Conservation (phyloP, 352 stramenopile genomes). For the Halophytophthora batemanensis region DNA sequence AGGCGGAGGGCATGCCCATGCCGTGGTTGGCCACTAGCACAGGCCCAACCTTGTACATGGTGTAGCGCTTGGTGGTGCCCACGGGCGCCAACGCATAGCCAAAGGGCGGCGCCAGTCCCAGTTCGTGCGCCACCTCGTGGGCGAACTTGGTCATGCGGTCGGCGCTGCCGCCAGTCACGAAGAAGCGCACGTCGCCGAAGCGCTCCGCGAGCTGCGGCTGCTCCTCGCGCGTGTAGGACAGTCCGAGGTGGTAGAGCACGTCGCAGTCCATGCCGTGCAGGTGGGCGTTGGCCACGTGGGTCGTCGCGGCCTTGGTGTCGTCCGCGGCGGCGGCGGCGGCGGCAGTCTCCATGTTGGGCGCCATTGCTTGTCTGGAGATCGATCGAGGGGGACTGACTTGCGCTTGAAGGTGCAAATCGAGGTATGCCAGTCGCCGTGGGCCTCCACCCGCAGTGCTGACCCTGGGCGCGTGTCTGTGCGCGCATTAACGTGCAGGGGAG, state of each 20-base stretch:
- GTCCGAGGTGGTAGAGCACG: constrained; percentile 77
- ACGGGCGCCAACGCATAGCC: constrained; percentile 63
- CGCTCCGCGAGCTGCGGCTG: constrained; percentile 37
- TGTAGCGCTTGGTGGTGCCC: constrained; percentile 69
- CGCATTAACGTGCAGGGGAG: too few relatives aligned
- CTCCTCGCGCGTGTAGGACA: constrained; percentile 53
- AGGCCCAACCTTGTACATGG: constrained; percentile 77
- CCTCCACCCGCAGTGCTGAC: background rate
- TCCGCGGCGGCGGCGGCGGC: constrained; percentile 6
- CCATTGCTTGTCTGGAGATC: constrained; percentile 22
- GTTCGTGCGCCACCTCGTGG: constrained; percentile 42
- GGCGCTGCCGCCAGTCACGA: constrained; percentile 66
- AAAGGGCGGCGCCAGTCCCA: constrained; percentile 57
- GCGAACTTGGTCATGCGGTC: constrained; percentile 79
- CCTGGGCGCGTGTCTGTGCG: background rate
- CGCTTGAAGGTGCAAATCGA: constrained; percentile 12
- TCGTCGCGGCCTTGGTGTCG: constrained; percentile 1
- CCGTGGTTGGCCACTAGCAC: constrained; percentile 81
- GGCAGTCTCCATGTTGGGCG: constrained; percentile 23
- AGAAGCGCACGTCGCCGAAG: constrained; percentile 81
- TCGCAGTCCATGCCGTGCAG: constrained; percentile 55
- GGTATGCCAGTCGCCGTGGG: constrained; percentile 23
- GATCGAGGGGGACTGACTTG: constrained; percentile 8
- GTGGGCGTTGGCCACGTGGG: constrained; percentile 65
- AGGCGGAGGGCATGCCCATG: constrained; percentile 80